phyloP scores from a whole-genome alignment of 1,284 basidiomycete species.

The Ceratobasidium papillatum region DNA sequence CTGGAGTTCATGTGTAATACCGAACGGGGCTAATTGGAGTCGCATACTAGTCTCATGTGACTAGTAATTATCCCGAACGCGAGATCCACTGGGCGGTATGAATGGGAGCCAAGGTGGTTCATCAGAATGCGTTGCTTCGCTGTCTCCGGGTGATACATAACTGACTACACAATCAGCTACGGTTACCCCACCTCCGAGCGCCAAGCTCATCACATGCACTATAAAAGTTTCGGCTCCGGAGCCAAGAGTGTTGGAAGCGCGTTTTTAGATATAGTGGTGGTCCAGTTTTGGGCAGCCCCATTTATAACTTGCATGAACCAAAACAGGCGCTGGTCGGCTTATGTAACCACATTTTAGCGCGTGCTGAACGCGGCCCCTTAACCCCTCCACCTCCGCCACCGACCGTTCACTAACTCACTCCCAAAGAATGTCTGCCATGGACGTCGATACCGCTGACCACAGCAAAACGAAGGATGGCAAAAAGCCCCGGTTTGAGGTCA shows the following conservation, averaged over 20 bases:
- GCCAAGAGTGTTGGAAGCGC: neutral
- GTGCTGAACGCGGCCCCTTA: neutral
- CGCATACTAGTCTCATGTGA: neutral
- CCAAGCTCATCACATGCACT: no score
- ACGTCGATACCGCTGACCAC: conserved; percentile 68
- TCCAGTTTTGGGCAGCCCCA: neutral
- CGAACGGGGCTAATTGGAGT: neutral
- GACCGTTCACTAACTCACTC: neutral
- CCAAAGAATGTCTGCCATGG: conserved; percentile 75
- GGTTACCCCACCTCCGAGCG: no score
- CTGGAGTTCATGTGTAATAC: neutral
- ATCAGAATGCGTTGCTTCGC: neutral
- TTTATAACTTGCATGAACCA: neutral
- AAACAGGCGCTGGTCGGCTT: conserved; percentile 23
- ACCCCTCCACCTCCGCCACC: neutral
- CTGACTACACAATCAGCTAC: neutral
- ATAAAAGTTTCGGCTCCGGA: neutral
- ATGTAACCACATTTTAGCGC: conserved; percentile 8
- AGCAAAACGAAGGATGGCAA: conserved; percentile 66
- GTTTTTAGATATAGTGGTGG: neutral
- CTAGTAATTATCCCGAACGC: neutral
- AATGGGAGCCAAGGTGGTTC: conserved; percentile 2
- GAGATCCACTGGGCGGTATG: neutral
- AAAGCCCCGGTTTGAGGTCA: conserved; percentile 86
- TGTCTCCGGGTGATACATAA: neutral